Percentiles rank a stretch among this genome's conserved stretches.
Evolutionary conservation across 805 yeast species (phyloP).

Genomic region (Danielozyma ontarioensis): DNA sequence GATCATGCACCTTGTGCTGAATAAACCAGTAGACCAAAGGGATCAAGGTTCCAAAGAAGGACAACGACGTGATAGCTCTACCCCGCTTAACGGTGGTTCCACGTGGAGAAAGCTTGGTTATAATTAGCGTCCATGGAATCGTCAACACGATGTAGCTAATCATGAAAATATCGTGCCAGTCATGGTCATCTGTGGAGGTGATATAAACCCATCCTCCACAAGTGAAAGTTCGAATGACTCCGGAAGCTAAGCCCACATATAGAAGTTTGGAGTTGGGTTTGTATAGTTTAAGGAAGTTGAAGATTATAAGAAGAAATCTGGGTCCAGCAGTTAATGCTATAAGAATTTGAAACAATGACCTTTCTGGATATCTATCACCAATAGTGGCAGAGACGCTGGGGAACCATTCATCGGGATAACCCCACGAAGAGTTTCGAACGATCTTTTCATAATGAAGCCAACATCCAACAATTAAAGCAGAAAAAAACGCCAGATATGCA

Average conservation of each 20-base stretch:
- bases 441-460: constrained; percentile 81
- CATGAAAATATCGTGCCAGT: constrained; percentile 94
- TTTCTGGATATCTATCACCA: constrained; percentile 95
- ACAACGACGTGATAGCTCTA: constrained; percentile 46
- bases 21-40: constrained; percentile 88
- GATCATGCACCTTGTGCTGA: constrained; percentile 83
- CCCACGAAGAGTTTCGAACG: constrained; percentile 78
- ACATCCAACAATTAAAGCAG: constrained; percentile 71
- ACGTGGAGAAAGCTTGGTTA: constrained; percentile 47
- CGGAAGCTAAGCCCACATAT: constrained; percentile 46
- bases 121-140: constrained; percentile 80
- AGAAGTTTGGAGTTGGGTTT: constrained; percentile 31
- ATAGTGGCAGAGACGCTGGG: constrained; percentile 96
- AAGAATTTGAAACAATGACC: constrained; percentile 84
- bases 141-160: constrained; percentile 83
- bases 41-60: constrained; percentile 67
- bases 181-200: constrained; percentile 95
- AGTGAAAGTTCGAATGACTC: constrained; percentile 84
- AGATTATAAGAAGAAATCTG: constrained; percentile 59
- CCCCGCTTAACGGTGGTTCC: constrained; percentile 43
- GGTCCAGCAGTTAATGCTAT: constrained; percentile 95
- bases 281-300: constrained; percentile 48
- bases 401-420: constrained; percentile 98
- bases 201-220: constrained; percentile 99
- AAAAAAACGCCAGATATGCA: constrained; percentile 69